These are phyloP conservation scores for Saturnispora sanitii DNA, from an alignment of 805 yeast species.

Conservation along the genomic window DNA sequence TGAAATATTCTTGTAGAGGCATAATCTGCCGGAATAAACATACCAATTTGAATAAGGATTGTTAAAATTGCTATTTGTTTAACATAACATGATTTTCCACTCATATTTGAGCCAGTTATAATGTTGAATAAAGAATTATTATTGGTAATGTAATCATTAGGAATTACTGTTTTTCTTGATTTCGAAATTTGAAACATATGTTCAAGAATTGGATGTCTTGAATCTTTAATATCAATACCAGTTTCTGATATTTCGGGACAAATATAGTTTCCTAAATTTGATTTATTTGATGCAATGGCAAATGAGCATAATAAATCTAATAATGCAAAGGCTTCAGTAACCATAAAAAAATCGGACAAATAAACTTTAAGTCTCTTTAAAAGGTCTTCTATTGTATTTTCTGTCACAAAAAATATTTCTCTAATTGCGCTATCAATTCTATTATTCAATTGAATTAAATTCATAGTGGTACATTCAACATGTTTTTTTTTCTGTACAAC, in stretches of 20 bases:
- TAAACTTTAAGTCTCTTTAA: slow-evolving; percentile 20
- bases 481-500: slow-evolving; percentile 19
- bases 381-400: slow-evolving; percentile 28
- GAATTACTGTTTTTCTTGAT: slow-evolving; percentile 16
- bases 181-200: slow-evolving; percentile 12
- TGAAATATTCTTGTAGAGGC: slow-evolving; percentile 34
- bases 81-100: slow-evolving; percentile 52
- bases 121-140: slow-evolving; percentile 32
- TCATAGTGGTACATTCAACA: slow-evolving; percentile 33
- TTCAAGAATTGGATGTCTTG: slow-evolving; percentile 38
- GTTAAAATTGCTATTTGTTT: slow-evolving; percentile 40
- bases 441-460: slow-evolving; percentile 31
- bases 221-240: slow-evolving; percentile 20
- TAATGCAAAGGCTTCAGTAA: slow-evolving; percentile 34
- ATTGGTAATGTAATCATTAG: slow-evolving; percentile 30
- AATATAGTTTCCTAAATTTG: slow-evolving; percentile 15
- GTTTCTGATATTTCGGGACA: slow-evolving; percentile 31
- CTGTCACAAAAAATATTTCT: slow-evolving; percentile 36
- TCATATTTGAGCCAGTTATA: slow-evolving; percentile 54
- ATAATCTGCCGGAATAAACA: slow-evolving; percentile 36
- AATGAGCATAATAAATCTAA: slow-evolving; percentile 30
- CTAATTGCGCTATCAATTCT: slow-evolving; percentile 30
- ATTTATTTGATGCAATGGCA: slow-evolving; percentile 20
- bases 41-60: slow-evolving; percentile 51
- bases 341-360: slow-evolving; percentile 31